Evolutionary conservation across 129 eudicot genomes (phyloP).

Genomic region (Saposhnikovia divaricata): DNA sequence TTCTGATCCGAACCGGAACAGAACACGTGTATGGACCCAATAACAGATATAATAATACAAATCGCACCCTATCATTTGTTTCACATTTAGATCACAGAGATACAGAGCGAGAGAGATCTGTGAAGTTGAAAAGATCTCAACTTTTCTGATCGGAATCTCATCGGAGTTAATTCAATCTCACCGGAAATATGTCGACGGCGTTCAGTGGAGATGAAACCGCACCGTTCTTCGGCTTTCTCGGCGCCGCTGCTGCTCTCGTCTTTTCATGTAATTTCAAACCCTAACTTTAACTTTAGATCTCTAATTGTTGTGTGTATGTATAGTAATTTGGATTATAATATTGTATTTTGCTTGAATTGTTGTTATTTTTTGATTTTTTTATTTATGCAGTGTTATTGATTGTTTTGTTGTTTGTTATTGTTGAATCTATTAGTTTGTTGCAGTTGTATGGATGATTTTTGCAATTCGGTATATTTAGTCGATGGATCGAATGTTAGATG

Average conservation of each 20-base stretch:
- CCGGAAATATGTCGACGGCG: constrained; percentile 16
- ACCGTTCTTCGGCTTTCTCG: constrained; percentile 25
- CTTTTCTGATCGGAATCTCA: neutral
- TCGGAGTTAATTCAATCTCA: neutral
- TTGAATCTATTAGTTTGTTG: too few relatives aligned
- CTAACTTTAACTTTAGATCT: neutral
- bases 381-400: too few relatives aligned
- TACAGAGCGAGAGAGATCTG: neutral
- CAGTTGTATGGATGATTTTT: too few relatives aligned
- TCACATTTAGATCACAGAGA: neutral
- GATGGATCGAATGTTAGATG: neutral
- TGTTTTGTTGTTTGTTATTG: neutral
- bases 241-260: constrained; percentile 28
- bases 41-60: neutral
- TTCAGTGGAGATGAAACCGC: constrained; percentile 30
- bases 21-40: neutral
- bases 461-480: neutral
- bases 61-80: neutral
- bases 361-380: neutral
- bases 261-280: constrained; percentile 14
- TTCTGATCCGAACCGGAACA: neutral
- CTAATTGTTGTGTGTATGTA: neutral
- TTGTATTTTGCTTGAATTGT: neutral
- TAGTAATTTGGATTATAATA: neutral
- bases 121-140: neutral